Evolutionary conservation across 2,329 filamentous ascomycete species (phyloP).

Genomic region (Penicillium sp.): DNA sequence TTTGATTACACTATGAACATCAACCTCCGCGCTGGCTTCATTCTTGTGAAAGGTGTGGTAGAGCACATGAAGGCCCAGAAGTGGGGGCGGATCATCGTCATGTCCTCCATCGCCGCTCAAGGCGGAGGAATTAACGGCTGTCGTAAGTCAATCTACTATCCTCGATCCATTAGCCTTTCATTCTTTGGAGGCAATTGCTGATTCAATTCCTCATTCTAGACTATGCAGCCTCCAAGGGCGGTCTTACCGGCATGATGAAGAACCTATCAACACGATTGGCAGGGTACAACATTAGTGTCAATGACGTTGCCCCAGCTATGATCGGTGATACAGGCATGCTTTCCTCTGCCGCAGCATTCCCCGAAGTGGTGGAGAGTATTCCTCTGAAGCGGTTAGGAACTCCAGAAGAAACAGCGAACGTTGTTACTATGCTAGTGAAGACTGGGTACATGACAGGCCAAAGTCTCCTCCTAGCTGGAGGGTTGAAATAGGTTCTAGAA

Average conservation of each 20-base stretch:
- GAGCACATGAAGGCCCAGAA: constrained; percentile 58
- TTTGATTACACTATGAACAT: constrained; percentile 63
- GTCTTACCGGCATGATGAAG: constrained; percentile 63
- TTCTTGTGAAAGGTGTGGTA: constrained; percentile 60
- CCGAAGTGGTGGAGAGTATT: constrained; percentile 59
- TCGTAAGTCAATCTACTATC: constrained; percentile 33
- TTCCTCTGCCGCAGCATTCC: constrained; percentile 55
- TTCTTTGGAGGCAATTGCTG: background rate
- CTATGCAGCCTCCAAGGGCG: constrained; percentile 61
- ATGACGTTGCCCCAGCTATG: constrained; percentile 67
- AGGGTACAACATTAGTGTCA: constrained; percentile 61
- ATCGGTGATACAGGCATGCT: constrained; percentile 65
- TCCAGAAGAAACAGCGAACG: constrained; percentile 59
- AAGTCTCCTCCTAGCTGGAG: constrained; percentile 54
- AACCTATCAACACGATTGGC: constrained; percentile 61
- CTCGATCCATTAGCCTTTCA: background rate
- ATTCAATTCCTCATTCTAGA: constrained; percentile 23
- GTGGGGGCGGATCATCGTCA: constrained; percentile 65
- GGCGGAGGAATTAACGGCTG: constrained; percentile 65
- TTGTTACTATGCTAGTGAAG: constrained; percentile 58
- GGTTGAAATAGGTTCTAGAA: constrained; percentile 43
- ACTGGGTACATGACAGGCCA: constrained; percentile 61
- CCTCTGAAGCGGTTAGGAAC: constrained; percentile 58
- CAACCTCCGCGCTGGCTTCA: constrained; percentile 62
- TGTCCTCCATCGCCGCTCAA: constrained; percentile 62